Base-by-base conservation (phyloP, 176 grass and related monocot species). In the Calamus simplicifolius region DNA sequence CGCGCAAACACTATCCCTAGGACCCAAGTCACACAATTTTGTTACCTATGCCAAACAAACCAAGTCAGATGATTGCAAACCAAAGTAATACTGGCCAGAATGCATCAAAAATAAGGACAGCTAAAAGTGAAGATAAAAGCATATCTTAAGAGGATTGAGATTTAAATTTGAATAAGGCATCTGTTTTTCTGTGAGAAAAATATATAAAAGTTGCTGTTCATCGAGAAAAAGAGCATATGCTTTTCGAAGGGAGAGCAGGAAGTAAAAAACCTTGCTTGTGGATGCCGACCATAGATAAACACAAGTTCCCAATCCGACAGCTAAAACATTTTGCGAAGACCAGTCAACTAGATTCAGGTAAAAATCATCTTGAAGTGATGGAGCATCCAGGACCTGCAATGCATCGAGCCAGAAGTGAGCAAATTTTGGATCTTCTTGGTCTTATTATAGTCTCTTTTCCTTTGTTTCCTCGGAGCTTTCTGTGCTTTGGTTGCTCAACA, bases 341-440 rank as follows among this genome's bases (percentile, higher is more conserved):
- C 93, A 98, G 63, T 98, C 93, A 4, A 98, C 93, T 30, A 98
- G 82, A 63, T 92, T 98, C 27, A 98, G 79, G 75, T 98, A 98
- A 79, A 98, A 98, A 73, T 98, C 93, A 52, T 98, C 93, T 71
- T 83, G 79, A 51, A 98, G 84, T 10, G 84, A 88, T 5, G 87
- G 93, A 38, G 93, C 93, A 71, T 98, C 93, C 18, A 97, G 52
- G 19, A 97, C 92, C 92, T 90, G 48, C 19, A 54, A 25, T 23
- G 38, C 17, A 73, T 43, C 15, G 19, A 70, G 10, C 5, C 15
- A 59, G 2, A 50, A 13, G 4, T 62, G 8, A 54, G 13, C 49
- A 18, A 7, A 25, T 43, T 43, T 43, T 43, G 35, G 1, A 35
- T 43, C 10, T 43, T 43, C 35, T 43, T 43, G 6, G 35, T 7